Conservation (phyloP, 441 rosid species). For the Pelargonium fulgidum region DNA sequence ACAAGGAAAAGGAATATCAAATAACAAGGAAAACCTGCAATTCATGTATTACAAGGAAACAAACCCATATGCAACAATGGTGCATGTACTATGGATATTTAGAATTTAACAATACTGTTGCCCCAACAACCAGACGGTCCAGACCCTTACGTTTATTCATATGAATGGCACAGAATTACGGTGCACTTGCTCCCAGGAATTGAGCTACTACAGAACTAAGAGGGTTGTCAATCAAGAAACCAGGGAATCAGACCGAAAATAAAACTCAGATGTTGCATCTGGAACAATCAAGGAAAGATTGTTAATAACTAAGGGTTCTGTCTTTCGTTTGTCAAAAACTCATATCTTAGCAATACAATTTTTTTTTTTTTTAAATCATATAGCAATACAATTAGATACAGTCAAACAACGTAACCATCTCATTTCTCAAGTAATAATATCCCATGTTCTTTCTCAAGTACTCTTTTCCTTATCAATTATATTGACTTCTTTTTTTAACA, state of each 20-base stretch:
- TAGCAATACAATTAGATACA: background rate
- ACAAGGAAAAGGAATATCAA: background rate
- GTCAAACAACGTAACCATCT: background rate
- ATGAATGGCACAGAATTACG: too few relatives aligned
- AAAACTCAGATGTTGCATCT: background rate
- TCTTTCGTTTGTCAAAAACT: background rate
- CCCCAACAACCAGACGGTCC: background rate
- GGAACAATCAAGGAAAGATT: background rate
- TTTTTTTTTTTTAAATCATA: too few relatives aligned
- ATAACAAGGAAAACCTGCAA: background rate
- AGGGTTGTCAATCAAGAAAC: background rate
- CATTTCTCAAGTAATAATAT: background rate
- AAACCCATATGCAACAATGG: background rate
- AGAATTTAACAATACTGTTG: background rate
- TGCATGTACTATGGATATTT: background rate
- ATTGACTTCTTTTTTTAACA: too few relatives aligned
- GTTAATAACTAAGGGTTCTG: background rate
- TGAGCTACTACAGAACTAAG: background rate
- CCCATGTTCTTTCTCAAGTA: background rate
- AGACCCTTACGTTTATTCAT: background rate
- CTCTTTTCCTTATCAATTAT: too few relatives aligned
- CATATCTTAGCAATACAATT: background rate
- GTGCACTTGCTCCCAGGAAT: background rate
- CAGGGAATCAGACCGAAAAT: background rate
- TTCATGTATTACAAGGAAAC: background rate